These are phyloP conservation scores for Aspergillus melleus DNA, from an alignment of 2,329 filamentous ascomycete genomes.

Conservation along the genomic window DNA sequence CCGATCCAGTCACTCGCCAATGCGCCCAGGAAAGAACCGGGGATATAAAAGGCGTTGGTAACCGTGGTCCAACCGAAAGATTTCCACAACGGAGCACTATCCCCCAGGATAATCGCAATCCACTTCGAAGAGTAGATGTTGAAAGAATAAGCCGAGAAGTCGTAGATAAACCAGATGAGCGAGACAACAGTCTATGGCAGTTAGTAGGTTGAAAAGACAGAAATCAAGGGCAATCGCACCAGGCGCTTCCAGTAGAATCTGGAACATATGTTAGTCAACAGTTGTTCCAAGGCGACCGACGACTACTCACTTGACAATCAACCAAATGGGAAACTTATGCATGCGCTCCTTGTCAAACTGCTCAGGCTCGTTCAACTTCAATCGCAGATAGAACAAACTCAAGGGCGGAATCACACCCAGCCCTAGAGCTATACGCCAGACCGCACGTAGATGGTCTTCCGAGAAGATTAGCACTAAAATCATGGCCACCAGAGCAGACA, in stretches of 20 bases:
- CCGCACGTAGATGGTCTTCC: slow-evolving; percentile 66
- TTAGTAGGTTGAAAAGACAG: slow-evolving; percentile 8
- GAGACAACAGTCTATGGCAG: slow-evolving; percentile 56
- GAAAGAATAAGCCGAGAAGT: slow-evolving; percentile 84
- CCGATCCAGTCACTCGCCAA: slow-evolving; percentile 77
- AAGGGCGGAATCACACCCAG: slow-evolving; percentile 77
- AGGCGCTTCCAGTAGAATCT: slow-evolving; percentile 74
- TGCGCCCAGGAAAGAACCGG: slow-evolving; percentile 75
- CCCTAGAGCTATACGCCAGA: slow-evolving; percentile 80
- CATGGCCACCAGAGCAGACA: slow-evolving; percentile 75
- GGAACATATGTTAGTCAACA: slow-evolving; percentile 22
- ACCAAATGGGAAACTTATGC: slow-evolving; percentile 56
- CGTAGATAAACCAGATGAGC: slow-evolving; percentile 82
- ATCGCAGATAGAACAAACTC: slow-evolving; percentile 67
- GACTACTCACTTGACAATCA: slow-evolving; percentile 49
- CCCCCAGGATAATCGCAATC: slow-evolving; percentile 60
- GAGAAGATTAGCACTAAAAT: slow-evolving; percentile 61
- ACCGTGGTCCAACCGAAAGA: slow-evolving; percentile 86
- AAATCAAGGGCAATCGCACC: slow-evolving; percentile 23
- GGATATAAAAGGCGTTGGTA: slow-evolving; percentile 85
- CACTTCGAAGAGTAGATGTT: slow-evolving; percentile 75
- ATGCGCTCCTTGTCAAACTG: slow-evolving; percentile 72
- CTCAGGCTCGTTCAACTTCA: slow-evolving; percentile 75
- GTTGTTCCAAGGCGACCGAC: slow-evolving; percentile 43
- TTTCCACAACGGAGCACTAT: slow-evolving; percentile 65